Percentiles rank a stretch among this genome's conserved stretches.
Evolutionary conservation across 2,329 filamentous ascomycete genomes (phyloP).

Genomic region (Ceratocystis eucalypticola): DNA sequence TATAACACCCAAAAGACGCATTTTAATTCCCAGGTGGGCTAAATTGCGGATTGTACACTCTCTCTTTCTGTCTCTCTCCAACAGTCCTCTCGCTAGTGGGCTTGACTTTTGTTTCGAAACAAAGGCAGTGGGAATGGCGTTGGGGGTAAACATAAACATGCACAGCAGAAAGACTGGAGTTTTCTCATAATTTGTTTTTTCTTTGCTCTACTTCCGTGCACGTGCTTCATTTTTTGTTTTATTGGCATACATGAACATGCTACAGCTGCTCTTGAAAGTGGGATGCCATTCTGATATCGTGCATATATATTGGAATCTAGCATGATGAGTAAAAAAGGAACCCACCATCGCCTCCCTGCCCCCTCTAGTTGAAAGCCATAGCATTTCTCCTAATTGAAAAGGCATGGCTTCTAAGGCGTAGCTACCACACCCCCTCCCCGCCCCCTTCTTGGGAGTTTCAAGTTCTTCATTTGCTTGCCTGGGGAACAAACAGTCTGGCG

Average conservation of each 20-base stretch:
- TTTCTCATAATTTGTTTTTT: background rate
- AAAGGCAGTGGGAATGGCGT: background rate
- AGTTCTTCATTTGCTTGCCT: background rate
- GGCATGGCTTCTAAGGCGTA: no score
- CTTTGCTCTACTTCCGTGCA: background rate
- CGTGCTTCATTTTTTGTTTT: background rate
- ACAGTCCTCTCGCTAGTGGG: background rate
- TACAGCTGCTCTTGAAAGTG: background rate
- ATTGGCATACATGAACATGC: background rate
- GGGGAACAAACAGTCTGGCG: background rate
- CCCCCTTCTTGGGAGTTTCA: background rate
- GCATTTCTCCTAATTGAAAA: no score
- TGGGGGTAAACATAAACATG: background rate
- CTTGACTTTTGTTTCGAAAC: background rate
- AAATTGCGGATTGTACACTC: background rate
- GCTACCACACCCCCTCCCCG: background rate
- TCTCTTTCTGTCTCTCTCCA: no score
- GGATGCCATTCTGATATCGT: no score
- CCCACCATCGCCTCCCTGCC: no score
- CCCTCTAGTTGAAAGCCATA: no score
- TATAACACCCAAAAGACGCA: background rate
- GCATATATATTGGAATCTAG: no score
- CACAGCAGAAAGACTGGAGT: background rate
- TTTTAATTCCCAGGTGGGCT: background rate
- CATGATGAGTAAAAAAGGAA: no score